These are phyloP conservation scores for Alternaria infectoria DNA, from an alignment of 2,329 filamentous ascomycete species.

Conservation along the genomic window DNA sequence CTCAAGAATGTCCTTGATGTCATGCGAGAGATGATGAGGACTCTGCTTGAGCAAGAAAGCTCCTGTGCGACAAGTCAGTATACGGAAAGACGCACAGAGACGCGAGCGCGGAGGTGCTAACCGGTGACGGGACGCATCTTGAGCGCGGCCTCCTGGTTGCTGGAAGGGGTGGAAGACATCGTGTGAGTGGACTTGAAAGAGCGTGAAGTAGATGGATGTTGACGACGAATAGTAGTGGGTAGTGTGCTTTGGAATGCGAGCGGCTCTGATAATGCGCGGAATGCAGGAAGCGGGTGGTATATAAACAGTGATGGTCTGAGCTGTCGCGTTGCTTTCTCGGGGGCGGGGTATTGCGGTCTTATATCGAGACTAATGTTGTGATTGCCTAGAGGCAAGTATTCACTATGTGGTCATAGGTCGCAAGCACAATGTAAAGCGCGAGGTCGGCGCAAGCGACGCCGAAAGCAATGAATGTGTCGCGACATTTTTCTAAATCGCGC, in stretches of 20 bases:
- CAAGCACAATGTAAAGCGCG: background rate
- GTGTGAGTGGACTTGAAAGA: too few species aligned
- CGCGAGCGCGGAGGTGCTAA: background rate
- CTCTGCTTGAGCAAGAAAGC: background rate
- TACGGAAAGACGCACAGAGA: too few species aligned
- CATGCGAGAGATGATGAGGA: background rate
- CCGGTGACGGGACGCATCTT: background rate
- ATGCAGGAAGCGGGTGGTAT: background rate
- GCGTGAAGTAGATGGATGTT: background rate
- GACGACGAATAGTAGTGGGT: accelerated
- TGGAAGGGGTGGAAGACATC: background rate
- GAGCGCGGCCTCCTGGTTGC: background rate
- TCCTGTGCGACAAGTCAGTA: background rate
- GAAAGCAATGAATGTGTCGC: too few species aligned
- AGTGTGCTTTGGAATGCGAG: background rate
- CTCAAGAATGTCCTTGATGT: background rate
- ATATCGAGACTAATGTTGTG: background rate
- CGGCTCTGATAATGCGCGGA: background rate
- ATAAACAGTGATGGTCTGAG: background rate
- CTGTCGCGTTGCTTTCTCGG: background rate
- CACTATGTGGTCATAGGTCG: background rate
- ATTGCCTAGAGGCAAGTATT: background rate
- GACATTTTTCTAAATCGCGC: accelerated
- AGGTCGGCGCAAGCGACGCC: background rate
- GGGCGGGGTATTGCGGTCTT: background rate